A percentile compares a stretch with the other conserved stretches of the same genome.
Conservation (phyloP, 1,284 basidiomycete species). For the Cutaneotrichosporon sp. region DNA sequence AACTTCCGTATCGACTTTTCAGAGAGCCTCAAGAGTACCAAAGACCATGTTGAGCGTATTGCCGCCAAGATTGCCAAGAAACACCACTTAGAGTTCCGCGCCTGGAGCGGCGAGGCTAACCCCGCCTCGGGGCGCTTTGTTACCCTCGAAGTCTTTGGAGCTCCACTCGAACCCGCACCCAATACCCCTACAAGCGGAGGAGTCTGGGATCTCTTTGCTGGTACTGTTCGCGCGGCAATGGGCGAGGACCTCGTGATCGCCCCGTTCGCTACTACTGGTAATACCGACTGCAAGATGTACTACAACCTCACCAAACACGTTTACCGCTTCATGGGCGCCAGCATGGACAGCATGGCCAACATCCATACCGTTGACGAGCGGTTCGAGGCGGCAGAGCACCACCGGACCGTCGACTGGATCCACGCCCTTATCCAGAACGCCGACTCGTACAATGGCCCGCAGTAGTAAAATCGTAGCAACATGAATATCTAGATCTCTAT, state of each 20-base stretch:
- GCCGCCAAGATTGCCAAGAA: constrained; percentile 38
- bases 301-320: constrained; percentile 51
- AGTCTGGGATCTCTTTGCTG: constrained; percentile 52
- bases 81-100: constrained; percentile 31
- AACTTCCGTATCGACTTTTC: constrained; percentile 52
- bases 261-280: constrained; percentile 39
- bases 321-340: constrained; percentile 45
- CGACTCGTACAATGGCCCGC: constrained; percentile 43
- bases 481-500: constrained; percentile 15
- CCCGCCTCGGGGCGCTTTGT: constrained; percentile 32
- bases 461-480: constrained; percentile 25
- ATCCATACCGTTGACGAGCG: constrained; percentile 52
- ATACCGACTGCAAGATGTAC: constrained; percentile 48
- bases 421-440: constrained; percentile 51
- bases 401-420: constrained; percentile 38
- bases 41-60: constrained; percentile 38
- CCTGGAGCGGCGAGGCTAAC: constrained; percentile 10
- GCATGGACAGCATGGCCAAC: constrained; percentile 16
- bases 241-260: constrained; percentile 44
- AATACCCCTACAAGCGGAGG: constrained; percentile 41
- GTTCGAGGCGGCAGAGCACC: constrained; percentile 38
- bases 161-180: constrained; percentile 51
- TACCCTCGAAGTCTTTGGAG: constrained; percentile 42
- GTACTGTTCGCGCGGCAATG: constrained; percentile 45
- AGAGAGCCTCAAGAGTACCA: constrained; percentile 40